phyloP scores from a whole-genome alignment of 768 basidiomycete genomes.

The Sarcodon sp. region DNA sequence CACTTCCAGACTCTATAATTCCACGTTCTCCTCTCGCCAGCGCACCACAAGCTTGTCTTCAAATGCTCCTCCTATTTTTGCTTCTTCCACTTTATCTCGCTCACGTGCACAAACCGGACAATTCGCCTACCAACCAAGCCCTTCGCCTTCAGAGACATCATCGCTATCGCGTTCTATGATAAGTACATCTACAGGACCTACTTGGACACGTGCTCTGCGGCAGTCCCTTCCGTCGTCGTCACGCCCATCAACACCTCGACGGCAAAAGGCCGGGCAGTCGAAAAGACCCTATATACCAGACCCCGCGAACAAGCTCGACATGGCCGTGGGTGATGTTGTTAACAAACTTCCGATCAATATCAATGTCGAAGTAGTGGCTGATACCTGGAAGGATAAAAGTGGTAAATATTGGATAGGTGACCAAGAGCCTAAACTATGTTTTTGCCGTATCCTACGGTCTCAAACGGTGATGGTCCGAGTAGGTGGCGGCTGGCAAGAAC shows the following conservation, averaged over 20 bases:
- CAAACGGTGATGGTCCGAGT: constrained; percentile 96
- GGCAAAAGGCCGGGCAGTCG: constrained; percentile 21
- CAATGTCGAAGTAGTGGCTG: constrained; percentile 67
- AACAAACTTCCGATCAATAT: constrained; percentile 74
- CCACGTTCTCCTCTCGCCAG: constrained; percentile 80
- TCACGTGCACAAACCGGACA: constrained; percentile 29
- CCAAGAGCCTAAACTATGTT: constrained; percentile 80
- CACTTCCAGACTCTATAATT: constrained; percentile 26
- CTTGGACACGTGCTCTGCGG: constrained; percentile 60
- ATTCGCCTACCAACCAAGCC: constrained; percentile 27
- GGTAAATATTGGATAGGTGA: constrained; percentile 97
- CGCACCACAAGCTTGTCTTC: constrained; percentile 55
- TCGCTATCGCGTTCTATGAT: constrained; percentile 38
- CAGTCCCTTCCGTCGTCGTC: constrained; percentile 38
- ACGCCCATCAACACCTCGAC: constrained; percentile 32
- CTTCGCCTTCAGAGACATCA: constrained; percentile 50
- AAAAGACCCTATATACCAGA: constrained; percentile 75
- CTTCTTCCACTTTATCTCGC: constrained; percentile 14
- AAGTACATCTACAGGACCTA: constrained; percentile 34
- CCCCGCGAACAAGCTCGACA: constrained; percentile 84
- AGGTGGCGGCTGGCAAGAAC: constrained; percentile 88
- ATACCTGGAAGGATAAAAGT: constrained; percentile 86
- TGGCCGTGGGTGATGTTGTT: constrained; percentile 86
- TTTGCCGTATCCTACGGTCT: constrained; percentile 82
- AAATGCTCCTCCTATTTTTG: constrained; percentile 17